Percentiles rank a stretch among this genome's conserved stretches.
Conservation (phyloP, 352 stramenopile species). For the Globisporangium splendens region DNA sequence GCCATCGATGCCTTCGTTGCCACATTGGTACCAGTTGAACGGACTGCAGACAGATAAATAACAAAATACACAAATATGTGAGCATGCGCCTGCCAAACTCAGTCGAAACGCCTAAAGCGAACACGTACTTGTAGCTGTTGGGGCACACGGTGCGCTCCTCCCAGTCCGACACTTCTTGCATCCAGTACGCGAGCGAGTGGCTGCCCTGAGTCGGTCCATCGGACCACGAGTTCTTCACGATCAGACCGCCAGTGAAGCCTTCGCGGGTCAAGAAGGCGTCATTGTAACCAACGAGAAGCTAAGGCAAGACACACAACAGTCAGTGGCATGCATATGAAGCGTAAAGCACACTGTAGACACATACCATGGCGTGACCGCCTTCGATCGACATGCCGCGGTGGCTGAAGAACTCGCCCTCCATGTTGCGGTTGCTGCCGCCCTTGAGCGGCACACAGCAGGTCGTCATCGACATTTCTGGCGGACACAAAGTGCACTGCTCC, state of each 20-base stretch:
- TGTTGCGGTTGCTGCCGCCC: conserved; percentile 69
- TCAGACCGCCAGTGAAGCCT: conserved; percentile 67
- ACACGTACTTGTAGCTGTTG: conserved; percentile 73
- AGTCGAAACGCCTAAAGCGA: background rate
- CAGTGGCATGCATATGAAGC: background rate
- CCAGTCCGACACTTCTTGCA: conserved; percentile 81
- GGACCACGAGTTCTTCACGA: conserved; percentile 76
- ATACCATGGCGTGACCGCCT: conserved; percentile 75
- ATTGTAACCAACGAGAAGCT: conserved; percentile 81
- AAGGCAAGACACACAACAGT: background rate
- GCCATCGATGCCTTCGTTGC: conserved; percentile 47
- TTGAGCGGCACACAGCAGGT: conserved; percentile 78
- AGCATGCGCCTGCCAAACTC: background rate
- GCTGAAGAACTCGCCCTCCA: conserved; percentile 83
- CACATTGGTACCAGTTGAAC: conserved; percentile 83
- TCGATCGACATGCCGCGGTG: conserved; percentile 79
- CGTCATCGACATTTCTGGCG: conserved; percentile 65
- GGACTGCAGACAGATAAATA: conserved; percentile 30
- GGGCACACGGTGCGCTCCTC: conserved; percentile 73
- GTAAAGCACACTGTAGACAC: conserved; percentile 1
- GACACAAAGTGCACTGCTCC: conserved; percentile 66
- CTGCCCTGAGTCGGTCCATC: conserved; percentile 63
- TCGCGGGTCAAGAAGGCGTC: conserved; percentile 72
- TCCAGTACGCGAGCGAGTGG: conserved; percentile 77
- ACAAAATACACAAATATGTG: background rate